phyloP scores from a whole-genome alignment of 2,329 filamentous ascomycete genomes.

The Neobulgaria alba region DNA sequence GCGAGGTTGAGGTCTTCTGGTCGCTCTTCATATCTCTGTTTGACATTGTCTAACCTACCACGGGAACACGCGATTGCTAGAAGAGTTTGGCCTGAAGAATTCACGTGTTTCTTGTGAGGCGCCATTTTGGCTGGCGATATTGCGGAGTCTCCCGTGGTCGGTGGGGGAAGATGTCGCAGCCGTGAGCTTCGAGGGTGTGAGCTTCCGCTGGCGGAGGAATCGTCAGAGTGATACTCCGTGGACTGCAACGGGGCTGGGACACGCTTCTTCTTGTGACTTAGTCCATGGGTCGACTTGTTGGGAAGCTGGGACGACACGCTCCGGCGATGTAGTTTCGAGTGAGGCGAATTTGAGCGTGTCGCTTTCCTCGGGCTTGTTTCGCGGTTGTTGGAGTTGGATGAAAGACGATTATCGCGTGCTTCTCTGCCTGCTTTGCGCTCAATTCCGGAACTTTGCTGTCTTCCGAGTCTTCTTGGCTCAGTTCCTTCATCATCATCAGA shows the following conservation, averaged over 20 bases:
- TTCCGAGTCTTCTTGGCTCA: slow-evolving; percentile 11
- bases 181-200: slow-evolving; percentile 51
- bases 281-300: slow-evolving; percentile 44
- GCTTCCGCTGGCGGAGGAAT: slow-evolving; percentile 53
- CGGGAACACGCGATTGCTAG: slow-evolving; percentile 84
- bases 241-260: slow-evolving; percentile 51
- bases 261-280: slow-evolving; percentile 52
- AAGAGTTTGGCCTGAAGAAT: slow-evolving; percentile 85
- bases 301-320: slow-evolving; percentile 57
- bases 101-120: slow-evolving; percentile 76
- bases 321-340: slow-evolving; percentile 48
- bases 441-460: slow-evolving; percentile 20
- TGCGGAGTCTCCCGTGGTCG: slow-evolving; percentile 48
- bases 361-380: slow-evolving; percentile 18
- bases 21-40: slow-evolving; percentile 59
- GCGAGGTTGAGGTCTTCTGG: slow-evolving; percentile 82
- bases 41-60: slow-evolving; percentile 73
- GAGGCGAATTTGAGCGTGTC: slow-evolving; percentile 49
- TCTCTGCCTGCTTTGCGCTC: slow-evolving; percentile 20
- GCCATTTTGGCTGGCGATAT: slow-evolving; percentile 60
- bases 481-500: slow-evolving; percentile 25
- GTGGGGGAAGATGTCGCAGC: slow-evolving; percentile 46
- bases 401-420: slow-evolving; percentile 6
- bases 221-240: slow-evolving; percentile 59
- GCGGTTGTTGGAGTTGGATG: slow-evolving; percentile 11